Evolutionary conservation across 176 grass and related monocot species (phyloP).

Genomic region (Juncus effusus): DNA sequence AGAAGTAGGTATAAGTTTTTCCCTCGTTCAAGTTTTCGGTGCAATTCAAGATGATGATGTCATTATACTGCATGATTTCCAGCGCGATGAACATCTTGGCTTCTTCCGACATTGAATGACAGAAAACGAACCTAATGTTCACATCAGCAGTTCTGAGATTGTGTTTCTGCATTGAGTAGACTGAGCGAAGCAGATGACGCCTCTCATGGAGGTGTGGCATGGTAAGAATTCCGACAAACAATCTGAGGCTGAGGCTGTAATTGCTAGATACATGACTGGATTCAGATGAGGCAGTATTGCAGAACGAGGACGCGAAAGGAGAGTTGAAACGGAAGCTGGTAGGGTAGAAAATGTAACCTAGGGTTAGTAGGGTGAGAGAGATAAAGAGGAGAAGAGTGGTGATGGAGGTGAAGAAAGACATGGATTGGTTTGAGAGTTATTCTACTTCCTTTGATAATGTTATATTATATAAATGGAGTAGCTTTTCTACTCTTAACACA

Average conservation of each 20-base stretch:
- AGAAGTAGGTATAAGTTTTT: slow-evolving; percentile 64
- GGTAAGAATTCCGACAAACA: slow-evolving; percentile 42
- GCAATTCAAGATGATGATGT: slow-evolving; percentile 62
- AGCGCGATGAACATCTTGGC: slow-evolving; percentile 21
- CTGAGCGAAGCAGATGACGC: slow-evolving; percentile 36
- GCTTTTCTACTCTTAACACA: too few relatives aligned
- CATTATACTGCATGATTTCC: slow-evolving; percentile 37
- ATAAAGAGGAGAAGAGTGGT: slow-evolving; percentile 6
- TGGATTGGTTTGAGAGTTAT: neutral
- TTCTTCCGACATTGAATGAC: slow-evolving; percentile 9
- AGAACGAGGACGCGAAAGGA: neutral
- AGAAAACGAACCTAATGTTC: slow-evolving; percentile 36
- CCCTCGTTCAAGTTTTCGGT: slow-evolving; percentile 58
- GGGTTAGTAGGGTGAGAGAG: slow-evolving; percentile 16
- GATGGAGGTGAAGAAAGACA: neutral
- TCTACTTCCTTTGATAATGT: neutral
- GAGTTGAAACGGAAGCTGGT: neutral
- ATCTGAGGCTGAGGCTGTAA: slow-evolving; percentile 7
- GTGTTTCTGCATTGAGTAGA: slow-evolving; percentile 19
- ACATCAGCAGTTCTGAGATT: slow-evolving; percentile 13
- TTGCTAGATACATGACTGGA: neutral
- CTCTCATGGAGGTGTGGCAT: slow-evolving; percentile 16
- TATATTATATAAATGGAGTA: too few relatives aligned
- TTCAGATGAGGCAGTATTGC: neutral
- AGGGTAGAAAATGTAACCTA: slow-evolving; percentile 13